phyloP scores from a whole-genome alignment of 208 protist species.

The Crithidia acanthocephali region DNA sequence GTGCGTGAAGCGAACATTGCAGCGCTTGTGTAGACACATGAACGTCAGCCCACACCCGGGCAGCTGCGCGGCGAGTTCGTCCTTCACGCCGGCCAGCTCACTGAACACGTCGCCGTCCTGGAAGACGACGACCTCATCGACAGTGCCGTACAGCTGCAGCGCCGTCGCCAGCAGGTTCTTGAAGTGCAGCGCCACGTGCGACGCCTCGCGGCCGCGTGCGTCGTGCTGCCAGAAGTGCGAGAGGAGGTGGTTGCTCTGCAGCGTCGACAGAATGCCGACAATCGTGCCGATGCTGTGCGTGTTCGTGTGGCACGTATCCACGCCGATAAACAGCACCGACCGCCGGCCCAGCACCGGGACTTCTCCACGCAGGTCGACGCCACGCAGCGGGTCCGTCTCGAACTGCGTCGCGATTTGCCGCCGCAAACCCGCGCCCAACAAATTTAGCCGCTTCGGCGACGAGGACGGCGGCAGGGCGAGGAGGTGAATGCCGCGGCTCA shows the following conservation, averaged over 20 bases:
- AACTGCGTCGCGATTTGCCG: slow-evolving; percentile 61
- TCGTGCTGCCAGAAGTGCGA: slow-evolving; percentile 83
- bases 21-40: slow-evolving; percentile 91
- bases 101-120: slow-evolving; percentile 90
- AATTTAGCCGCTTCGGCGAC: slow-evolving; percentile 32
- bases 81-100: slow-evolving; percentile 66
- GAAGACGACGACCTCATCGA: slow-evolving; percentile 91
- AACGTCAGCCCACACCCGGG: slow-evolving; percentile 85
- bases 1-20: slow-evolving; percentile 89
- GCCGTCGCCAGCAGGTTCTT: slow-evolving; percentile 41
- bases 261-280: slow-evolving; percentile 71
- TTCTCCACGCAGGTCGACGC: slow-evolving; percentile 65
- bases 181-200: slow-evolving; percentile 67
- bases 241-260: slow-evolving; percentile 58
- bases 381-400: slow-evolving; percentile 70
- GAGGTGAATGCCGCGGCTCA: slow-evolving; percentile 75
- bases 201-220: slow-evolving; percentile 64
- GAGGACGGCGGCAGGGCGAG: slow-evolving; percentile 49
- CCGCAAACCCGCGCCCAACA: slow-evolving; percentile 49
- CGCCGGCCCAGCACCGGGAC: slow-evolving; percentile 63
- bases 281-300: slow-evolving; percentile 65
- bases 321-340: slow-evolving; percentile 75
- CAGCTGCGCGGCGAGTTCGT: slow-evolving; percentile 45
- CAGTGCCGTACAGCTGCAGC: slow-evolving; percentile 46
- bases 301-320: slow-evolving; percentile 89